Evolutionary conservation across 1,284 basidiomycete species (phyloP).

Genomic region (Sanguinoderma infundibulare): DNA sequence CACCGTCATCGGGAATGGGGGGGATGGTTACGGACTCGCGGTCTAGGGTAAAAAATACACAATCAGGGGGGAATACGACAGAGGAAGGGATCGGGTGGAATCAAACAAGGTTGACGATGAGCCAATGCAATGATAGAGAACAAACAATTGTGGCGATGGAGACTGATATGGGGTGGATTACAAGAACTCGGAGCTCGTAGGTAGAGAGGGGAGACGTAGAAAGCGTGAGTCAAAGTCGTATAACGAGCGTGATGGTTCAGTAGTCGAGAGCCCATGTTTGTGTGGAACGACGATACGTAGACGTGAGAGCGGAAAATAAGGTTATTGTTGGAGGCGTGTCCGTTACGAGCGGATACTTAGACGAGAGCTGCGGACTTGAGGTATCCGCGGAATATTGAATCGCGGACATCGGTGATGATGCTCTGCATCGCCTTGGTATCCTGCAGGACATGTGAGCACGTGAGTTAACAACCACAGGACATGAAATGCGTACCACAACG

Average conservation of each 20-base stretch:
- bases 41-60: constrained; percentile 23
- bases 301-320: constrained; percentile 15
- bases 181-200: neutral
- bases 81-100: neutral
- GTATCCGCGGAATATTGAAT: constrained; percentile 42
- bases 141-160: constrained; percentile 2
- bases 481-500: constrained; percentile 61
- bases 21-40: neutral
- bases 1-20: constrained; percentile 5
- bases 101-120: constrained; percentile 4
- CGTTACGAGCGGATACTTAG: constrained; percentile 15
- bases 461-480: neutral
- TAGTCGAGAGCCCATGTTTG: constrained; percentile 15
- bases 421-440: constrained; percentile 82
- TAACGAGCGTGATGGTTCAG: constrained; percentile 22
- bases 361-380: constrained; percentile 40
- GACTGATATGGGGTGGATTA: neutral
- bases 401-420: constrained; percentile 72
- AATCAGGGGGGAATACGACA: constrained; percentile 8
- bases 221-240: constrained; percentile 11
- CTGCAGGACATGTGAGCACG: constrained; percentile 37
- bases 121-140: constrained; percentile 11
- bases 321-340: constrained; percentile 9
- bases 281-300: constrained; percentile 7
- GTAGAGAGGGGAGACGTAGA: neutral